These are phyloP conservation scores for Lipomyces japonicus DNA, from an alignment of 805 yeast genomes.

Conservation along the genomic window DNA sequence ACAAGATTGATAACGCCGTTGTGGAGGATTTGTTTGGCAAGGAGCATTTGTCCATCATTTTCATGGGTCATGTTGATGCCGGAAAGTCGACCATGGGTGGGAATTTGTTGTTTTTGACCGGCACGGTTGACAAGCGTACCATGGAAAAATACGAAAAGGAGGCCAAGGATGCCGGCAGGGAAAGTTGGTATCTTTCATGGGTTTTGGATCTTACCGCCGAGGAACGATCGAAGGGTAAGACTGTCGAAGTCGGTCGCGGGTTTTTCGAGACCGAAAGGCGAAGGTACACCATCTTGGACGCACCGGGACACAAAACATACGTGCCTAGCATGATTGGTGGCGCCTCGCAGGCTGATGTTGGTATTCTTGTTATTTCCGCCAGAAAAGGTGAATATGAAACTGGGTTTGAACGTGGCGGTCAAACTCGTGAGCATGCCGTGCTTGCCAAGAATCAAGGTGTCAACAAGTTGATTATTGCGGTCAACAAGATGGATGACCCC, in stretches of 20 bases:
- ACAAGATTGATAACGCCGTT: conserved; percentile 80
- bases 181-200: conserved; percentile 99
- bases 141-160: conserved; percentile 97
- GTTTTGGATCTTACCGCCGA: conserved; percentile 99
- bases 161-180: conserved; percentile 99
- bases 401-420: conserved; percentile 98
- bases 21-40: conserved; percentile 93
- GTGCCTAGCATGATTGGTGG: conserved; percentile 99
- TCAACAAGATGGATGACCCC: conserved; percentile 98
- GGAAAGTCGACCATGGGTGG: conserved; percentile 99
- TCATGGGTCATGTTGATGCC: conserved; percentile 99
- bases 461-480: conserved; percentile 85
- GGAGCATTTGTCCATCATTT: conserved; percentile 93
- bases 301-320: conserved; percentile 99
- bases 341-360: conserved; percentile 99
- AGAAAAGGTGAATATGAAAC: conserved; percentile 99
- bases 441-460: conserved; percentile 98
- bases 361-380: conserved; percentile 93
- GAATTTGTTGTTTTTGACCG: conserved; percentile 85
- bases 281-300: conserved; percentile 96
- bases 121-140: conserved; percentile 97
- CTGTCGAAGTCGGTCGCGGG: conserved; percentile 98
- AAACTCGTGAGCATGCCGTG: conserved; percentile 95
- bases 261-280: conserved; percentile 97
- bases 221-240: conserved; percentile 98